phyloP scores from a whole-genome alignment of 768 basidiomycete species.

The Boletus patriciae region DNA sequence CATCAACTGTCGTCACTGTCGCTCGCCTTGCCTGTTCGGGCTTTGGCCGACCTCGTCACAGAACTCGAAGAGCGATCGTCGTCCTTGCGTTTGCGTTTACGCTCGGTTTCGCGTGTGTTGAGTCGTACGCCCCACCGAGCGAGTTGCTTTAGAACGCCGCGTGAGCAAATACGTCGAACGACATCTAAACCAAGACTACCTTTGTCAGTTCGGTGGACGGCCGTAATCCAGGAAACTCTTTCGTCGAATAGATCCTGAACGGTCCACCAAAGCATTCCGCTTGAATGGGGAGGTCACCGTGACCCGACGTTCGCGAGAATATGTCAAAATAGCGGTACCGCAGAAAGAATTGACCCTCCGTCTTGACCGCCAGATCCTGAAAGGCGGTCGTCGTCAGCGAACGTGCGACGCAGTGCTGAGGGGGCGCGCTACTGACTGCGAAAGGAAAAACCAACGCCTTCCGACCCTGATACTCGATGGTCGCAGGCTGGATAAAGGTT shows the following conservation, averaged over 20 bases:
- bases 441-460: conserved; percentile 63
- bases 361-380: conserved; percentile 68
- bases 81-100: conserved; percentile 36
- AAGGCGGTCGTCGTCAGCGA: background rate
- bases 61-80: conserved; percentile 9
- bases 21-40: conserved; percentile 15
- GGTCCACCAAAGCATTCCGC: conserved; percentile 66
- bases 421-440: conserved; percentile 40
- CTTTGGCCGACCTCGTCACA: conserved; percentile 1
- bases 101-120: conserved; percentile 39
- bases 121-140: conserved; percentile 36
- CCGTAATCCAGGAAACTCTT: conserved; percentile 69
- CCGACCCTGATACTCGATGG: conserved; percentile 53
- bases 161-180: background rate
- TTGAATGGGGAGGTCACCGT: conserved; percentile 43
- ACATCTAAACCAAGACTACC: conserved; percentile 27
- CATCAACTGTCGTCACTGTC: conserved; percentile 29
- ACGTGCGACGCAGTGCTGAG: conserved; percentile 5
- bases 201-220: conserved; percentile 71
- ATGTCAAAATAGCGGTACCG: conserved; percentile 75
- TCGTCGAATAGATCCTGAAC: conserved; percentile 71
- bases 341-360: conserved; percentile 64
- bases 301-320: conserved; percentile 37
- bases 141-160: conserved; percentile 30
- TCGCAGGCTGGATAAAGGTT: conserved; percentile 56